These are phyloP conservation scores for Ogataea haglerorum DNA, from an alignment of 805 yeast genomes.

Conservation along the genomic window DNA sequence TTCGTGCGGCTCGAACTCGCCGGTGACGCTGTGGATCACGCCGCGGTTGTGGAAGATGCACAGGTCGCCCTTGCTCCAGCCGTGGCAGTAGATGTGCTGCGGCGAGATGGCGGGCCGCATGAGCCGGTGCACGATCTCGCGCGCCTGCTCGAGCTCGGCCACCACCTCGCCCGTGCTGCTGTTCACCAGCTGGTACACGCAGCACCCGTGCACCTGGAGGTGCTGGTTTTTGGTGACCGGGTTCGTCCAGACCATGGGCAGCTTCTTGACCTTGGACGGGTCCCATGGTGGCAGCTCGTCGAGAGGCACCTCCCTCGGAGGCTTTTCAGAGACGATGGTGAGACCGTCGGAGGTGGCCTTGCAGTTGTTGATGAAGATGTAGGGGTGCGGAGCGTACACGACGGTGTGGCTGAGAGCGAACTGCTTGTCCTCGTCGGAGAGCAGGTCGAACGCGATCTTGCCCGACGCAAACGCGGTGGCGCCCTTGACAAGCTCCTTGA, in stretches of 20 bases:
- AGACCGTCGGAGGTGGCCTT: constrained; percentile 83
- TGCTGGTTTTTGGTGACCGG: constrained; percentile 82
- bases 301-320: constrained; percentile 60
- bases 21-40: constrained; percentile 89
- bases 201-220: constrained; percentile 85
- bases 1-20: constrained; percentile 77
- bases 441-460: constrained; percentile 65
- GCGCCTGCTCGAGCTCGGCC: constrained; percentile 66
- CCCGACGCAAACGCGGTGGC: constrained; percentile 90
- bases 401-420: constrained; percentile 76
- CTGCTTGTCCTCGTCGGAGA: constrained; percentile 67
- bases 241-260: constrained; percentile 91
- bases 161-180: constrained; percentile 55
- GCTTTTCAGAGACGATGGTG: constrained; percentile 70
- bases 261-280: constrained; percentile 64
- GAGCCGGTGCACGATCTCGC: constrained; percentile 64
- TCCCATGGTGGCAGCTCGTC: constrained; percentile 83
- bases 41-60: constrained; percentile 87
- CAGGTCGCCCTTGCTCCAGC: constrained; percentile 80
- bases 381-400: constrained; percentile 90
- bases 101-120: constrained; percentile 88
- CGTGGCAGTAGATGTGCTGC: constrained; percentile 69
- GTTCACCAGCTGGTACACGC: constrained; percentile 62
- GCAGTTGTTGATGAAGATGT: constrained; percentile 77
- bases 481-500: constrained; percentile 68